Evolutionary conservation across 805 yeast genomes (phyloP), one percentile per base, ranked within the genome.

Genomic region (Kregervanrija delftensis): DNA sequence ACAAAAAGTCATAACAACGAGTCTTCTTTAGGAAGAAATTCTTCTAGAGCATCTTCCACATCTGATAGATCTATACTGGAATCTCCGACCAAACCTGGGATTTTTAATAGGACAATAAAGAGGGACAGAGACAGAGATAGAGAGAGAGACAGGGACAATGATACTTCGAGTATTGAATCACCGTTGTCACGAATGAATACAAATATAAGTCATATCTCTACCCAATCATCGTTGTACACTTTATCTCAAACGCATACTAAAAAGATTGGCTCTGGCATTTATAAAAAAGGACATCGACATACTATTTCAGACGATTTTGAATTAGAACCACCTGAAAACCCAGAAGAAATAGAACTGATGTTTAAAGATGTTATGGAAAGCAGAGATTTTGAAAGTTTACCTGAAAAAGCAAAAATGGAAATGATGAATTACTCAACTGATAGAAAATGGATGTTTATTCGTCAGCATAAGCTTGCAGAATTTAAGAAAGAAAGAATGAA

Each of bases 361-460:
- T 89, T 87, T 59, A 73, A 78, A 43, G 89, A 83, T 47, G 75
- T 90, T 49, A 84, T 90, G 91, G 81, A 77, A 42, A 79, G 81
- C 54, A 77, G 96, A 56, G 95, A 90, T 60, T 84, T 87, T 64
- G 78, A 70, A 41, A 69, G 74, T 33, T 52, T 66, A 33, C 69
- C 96, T 0, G 77, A 77, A 22, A 77, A 76, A 42, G 96, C 93
- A 3, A 81, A 81, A 52, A 74, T 71, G 45, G 93, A 86, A 57
- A 80, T 91, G 85, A 71, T 78, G 56, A 76, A 74, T 53, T 89
- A 84, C 58, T 76, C 84, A 37, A 67, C 77, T 0, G 86, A 83
- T 40, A 86, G 88, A 55, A 91, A 91, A 64, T 89, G 96, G 96
- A 81, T 86, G 83, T 72, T 90, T 52, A 83, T 90, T 35, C 79